These are phyloP conservation scores for Mycena epipterygia DNA, from an alignment of 768 basidiomycete genomes.

Conservation along the genomic window DNA sequence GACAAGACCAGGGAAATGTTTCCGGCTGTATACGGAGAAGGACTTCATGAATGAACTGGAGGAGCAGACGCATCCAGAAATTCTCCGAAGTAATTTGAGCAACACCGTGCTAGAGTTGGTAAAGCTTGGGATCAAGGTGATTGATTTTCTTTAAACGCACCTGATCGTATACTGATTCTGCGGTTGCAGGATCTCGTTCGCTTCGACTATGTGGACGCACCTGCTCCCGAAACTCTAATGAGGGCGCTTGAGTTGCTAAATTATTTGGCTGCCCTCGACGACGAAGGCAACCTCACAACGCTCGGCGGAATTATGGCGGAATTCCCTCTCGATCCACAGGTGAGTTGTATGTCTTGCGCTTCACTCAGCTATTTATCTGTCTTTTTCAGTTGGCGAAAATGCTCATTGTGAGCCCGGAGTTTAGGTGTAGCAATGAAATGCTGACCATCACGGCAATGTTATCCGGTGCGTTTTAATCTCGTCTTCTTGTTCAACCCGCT, in stretches of 20 bases:
- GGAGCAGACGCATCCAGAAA: constrained; percentile 98
- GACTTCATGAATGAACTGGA: constrained; percentile 97
- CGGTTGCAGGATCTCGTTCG: constrained; percentile 79
- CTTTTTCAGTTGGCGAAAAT: constrained; percentile 84
- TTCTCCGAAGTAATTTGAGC: constrained; percentile 92
- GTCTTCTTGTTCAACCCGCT: neutral
- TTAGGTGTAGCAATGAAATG: constrained; percentile 96
- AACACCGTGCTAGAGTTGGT: constrained; percentile 95
- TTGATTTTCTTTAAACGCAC: constrained; percentile 1
- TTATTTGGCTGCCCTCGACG: constrained; percentile 92
- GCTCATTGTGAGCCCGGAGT: constrained; percentile 94
- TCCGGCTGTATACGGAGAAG: constrained; percentile 95
- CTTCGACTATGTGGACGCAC: constrained; percentile 94
- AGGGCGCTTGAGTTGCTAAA: constrained; percentile 95
- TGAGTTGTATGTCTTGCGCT: constrained; percentile 44
- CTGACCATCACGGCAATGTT: constrained; percentile 97
- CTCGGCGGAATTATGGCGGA: constrained; percentile 96
- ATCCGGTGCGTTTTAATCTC: constrained; percentile 70
- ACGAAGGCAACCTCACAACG: constrained; percentile 91
- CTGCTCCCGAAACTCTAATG: constrained; percentile 97
- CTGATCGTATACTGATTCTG: neutral
- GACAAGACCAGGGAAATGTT: constrained; percentile 97
- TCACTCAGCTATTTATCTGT: constrained; percentile 3
- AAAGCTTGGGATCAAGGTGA: constrained; percentile 91
- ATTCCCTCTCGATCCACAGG: constrained; percentile 98